Evolutionary conservation across 805 yeast species (phyloP).

Genomic region (Lachancea sp.): DNA sequence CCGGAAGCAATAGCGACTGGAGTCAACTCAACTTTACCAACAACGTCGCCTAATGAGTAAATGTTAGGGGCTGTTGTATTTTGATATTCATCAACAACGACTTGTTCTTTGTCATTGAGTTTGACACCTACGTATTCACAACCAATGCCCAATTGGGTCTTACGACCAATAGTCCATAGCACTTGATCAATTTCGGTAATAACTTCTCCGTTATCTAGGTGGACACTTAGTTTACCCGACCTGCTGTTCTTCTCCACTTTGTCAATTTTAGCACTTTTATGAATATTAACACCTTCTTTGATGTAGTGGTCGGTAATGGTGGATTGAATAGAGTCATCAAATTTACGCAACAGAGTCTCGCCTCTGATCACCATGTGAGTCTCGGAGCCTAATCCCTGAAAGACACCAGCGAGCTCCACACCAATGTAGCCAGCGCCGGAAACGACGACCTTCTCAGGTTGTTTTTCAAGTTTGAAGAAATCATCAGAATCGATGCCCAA

Average conservation of each 20-base stretch:
- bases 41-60: constrained; percentile 89
- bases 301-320: constrained; percentile 76
- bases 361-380: constrained; percentile 87
- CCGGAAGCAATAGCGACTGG: constrained; percentile 99
- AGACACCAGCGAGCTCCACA: constrained; percentile 90
- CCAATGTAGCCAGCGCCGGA: constrained; percentile 99
- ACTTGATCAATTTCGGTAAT: constrained; percentile 74
- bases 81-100: constrained; percentile 84
- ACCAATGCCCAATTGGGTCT: constrained; percentile 65
- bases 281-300: constrained; percentile 74
- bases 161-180: constrained; percentile 94
- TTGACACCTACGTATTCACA: constrained; percentile 71
- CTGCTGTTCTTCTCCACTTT: constrained; percentile 42
- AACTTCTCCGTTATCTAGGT: constrained; percentile 35
- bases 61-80: constrained; percentile 64
- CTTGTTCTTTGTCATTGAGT: constrained; percentile 51
- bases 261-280: constrained; percentile 53
- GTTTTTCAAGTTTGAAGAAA: constrained; percentile 70
- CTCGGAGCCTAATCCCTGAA: constrained; percentile 79
- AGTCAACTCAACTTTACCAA: constrained; percentile 87
- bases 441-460: constrained; percentile 87
- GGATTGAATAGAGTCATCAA: constrained; percentile 74
- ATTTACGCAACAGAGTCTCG: constrained; percentile 80
- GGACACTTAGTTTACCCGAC: constrained; percentile 45
- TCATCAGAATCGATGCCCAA: constrained; percentile 86